Percentiles rank a stretch among this genome's conserved stretches.
phyloP scores from a whole-genome alignment of 306 rosid genomes.

The Coriaria nepalensis region DNA sequence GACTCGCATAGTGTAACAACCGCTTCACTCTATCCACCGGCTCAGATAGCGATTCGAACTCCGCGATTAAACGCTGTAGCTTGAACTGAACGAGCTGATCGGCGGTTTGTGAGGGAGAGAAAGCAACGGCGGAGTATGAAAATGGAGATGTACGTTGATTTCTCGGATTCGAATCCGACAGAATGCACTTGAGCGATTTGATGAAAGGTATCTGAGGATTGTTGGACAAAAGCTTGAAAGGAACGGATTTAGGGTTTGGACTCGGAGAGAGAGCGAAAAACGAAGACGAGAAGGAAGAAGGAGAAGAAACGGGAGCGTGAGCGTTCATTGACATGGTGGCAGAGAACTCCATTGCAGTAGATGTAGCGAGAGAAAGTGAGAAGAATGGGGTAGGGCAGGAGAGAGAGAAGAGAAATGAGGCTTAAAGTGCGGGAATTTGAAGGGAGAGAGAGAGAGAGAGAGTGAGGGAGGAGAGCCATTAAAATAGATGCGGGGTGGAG shows the following conservation, averaged over 20 bases:
- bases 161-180: constrained; percentile 9
- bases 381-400: background rate
- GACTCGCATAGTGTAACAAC: constrained; percentile 37
- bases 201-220: constrained; percentile 9
- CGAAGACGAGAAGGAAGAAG: constrained; percentile 21
- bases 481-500: constrained; percentile 1
- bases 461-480: constrained; percentile 9
- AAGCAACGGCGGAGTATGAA: constrained; percentile 35
- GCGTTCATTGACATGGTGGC: constrained; percentile 31
- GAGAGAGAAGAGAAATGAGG: background rate
- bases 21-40: constrained; percentile 61
- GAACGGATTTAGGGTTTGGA: constrained; percentile 8
- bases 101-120: constrained; percentile 21
- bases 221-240: constrained; percentile 16
- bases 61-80: constrained; percentile 38
- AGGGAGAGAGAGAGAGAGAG: constrained; percentile 1
- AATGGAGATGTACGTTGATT: constrained; percentile 15
- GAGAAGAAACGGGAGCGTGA: constrained; percentile 12
- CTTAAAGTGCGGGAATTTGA: constrained; percentile 5
- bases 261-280: constrained; percentile 17
- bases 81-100: constrained; percentile 22
- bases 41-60: constrained; percentile 39
- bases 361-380: background rate
- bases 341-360: constrained; percentile 23
- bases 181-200: constrained; percentile 34